Evolutionary conservation across 495 filamentous ascomycete species (phyloP), one percentile per base, ranked within the genome.

Genomic region (Podospora conica): DNA sequence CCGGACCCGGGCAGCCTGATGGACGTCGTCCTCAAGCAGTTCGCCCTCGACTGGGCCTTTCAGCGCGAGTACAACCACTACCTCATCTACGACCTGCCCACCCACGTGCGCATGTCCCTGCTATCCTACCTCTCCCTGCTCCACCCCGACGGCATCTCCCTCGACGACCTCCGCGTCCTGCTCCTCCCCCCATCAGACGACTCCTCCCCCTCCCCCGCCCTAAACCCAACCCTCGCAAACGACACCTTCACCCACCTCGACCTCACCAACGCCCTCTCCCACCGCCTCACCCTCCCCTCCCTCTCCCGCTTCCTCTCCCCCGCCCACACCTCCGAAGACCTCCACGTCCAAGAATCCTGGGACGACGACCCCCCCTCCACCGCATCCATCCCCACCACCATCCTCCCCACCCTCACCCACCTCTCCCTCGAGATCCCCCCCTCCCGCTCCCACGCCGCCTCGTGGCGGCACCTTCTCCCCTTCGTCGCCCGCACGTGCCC

Each of bases 21-120:
- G 23, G 85, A 90, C 71, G 75, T 77, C 6, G 67, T 83, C 21
- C 75, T 95, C 24, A 84, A 84, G 66, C 74, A 73, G 8, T 84
- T 95, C 71, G 89, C 86, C 2, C 68, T 72, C n/a, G 83, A 90
- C 60, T 96, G 90, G 91, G 77, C 82, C 2, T 87, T 84, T 70
- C 86, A 93, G 71, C 62, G 84, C 18, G 78, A 83, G 21, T 91
- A 89, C 69, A 86, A 91, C 69, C 86, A 83, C 48, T 77, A 87
- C 59, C 87, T 90, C 67, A 76, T 95, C 4, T 83, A 85, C 3
- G 78, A 84, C 12, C 69, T 94, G 6, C 88, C 90, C 1, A 80
- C 76, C 4, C 83, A 83, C 53, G 68, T 92, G 4, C 87, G 91
- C 62, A 71, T 80, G 25, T 71, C 84, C 0, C 69, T 96, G 29